Base-by-base conservation (phyloP, 2,329 filamentous ascomycete genomes). In the Fusarium circinatum region DNA sequence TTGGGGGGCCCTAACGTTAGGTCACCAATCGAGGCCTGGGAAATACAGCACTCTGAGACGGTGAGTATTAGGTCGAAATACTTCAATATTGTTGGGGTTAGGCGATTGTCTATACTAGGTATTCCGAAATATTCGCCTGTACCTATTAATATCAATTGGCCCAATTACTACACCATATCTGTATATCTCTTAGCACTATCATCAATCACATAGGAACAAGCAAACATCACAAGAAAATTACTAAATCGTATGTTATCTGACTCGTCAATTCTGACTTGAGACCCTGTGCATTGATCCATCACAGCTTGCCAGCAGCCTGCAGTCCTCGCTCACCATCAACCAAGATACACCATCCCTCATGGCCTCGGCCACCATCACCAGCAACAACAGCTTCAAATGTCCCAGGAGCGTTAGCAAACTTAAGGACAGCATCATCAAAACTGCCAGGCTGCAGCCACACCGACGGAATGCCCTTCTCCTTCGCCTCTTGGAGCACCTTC, bases 381-480 rank as follows among this genome's bases (percentile, higher is more conserved):
- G 86, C 89, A 47, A 94, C 92, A 41, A 94, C 92, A 42, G 91
- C 90, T 74, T 90, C 85, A 78, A 96, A 98, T 24, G 83, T 84
- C 11, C 82, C 84, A 73, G 92, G 85, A 68, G 79, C 82, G 28
- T 87, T 85, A 7, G 94, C 94, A 81, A 89, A 95, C 45, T 88
- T 84, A 71, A 98, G 80, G 28, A 94, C 92, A 65, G 90, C 89
- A 58, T 93, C 89, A 80, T 98, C 91, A 80, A 93, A 98, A 22
- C 91, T 95, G 2, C 96, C 96, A 0, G 96, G 96, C 84, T 98
- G 96, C 74, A 98, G 84, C 93, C 94, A 98, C 10, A 98, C 91
- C 32, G 93, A 89, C 24, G 89, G 88, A 49, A 97, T 85, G 7
- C 95, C 92, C 17, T 93, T 86, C 63, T 89, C 85, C 82, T 91